A percentile compares a stretch with the other conserved stretches of the same genome.
phyloP scores from a whole-genome alignment of 345 rosid genomes.

The Aquilaria yunnanensis region DNA sequence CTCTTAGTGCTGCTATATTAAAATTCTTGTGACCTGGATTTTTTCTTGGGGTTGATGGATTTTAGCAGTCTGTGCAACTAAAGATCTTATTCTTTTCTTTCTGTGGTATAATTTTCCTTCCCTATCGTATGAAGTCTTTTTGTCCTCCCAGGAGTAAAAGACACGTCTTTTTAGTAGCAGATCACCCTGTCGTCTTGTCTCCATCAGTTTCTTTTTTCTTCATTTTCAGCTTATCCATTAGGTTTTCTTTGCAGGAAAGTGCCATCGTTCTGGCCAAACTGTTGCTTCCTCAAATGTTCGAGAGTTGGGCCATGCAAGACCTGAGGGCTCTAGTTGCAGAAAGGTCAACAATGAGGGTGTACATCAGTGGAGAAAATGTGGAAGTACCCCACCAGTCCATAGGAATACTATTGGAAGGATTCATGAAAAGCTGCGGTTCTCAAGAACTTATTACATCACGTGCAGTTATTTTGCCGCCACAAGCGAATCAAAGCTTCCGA shows the following conservation, averaged over 20 bases:
- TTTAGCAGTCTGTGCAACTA: not conserved
- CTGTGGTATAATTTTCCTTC: not conserved
- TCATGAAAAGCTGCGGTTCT: constrained; percentile 43
- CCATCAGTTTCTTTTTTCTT: not conserved
- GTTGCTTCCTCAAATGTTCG: constrained; percentile 85
- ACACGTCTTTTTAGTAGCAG: no score
- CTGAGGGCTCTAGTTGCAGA: constrained; percentile 67
- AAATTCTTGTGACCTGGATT: no score
- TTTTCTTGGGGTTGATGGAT: no score
- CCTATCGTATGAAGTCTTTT: not conserved
- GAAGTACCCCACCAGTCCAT: constrained; percentile 52
- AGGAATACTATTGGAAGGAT: constrained; percentile 83
- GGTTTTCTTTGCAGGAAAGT: constrained; percentile 60
- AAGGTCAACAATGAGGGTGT: constrained; percentile 51
- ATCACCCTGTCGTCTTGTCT: no score
- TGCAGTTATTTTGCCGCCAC: constrained; percentile 46
- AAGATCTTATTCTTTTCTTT: not conserved
- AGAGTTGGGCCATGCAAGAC: constrained; percentile 72
- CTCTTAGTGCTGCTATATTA: no score
- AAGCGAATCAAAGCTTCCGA: constrained; percentile 44
- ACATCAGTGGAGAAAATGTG: constrained; percentile 60
- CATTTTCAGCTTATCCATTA: not conserved
- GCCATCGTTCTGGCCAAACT: constrained; percentile 68
- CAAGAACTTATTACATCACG: constrained; percentile 62
- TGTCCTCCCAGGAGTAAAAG: no score